A percentile compares a stretch with the other conserved stretches of the same genome.
Evolutionary conservation across 352 stramenopile genomes (phyloP).

Genomic region (Chrysophaeum taylorii): DNA sequence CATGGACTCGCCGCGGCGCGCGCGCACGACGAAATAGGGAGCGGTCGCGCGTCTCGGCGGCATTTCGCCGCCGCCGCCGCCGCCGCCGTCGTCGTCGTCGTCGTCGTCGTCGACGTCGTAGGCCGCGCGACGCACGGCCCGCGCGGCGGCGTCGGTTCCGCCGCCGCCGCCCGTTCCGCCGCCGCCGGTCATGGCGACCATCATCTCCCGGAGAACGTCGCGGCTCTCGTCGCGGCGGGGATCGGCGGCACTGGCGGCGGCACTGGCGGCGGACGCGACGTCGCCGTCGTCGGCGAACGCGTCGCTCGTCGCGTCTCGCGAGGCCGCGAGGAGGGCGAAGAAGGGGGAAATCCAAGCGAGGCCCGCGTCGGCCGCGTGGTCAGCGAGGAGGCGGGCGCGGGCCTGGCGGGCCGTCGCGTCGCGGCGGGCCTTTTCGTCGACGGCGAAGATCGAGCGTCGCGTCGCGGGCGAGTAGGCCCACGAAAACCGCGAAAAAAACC

Average conservation of each 20-base stretch:
- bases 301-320: not conserved
- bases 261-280: not conserved
- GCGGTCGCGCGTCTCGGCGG: too few species aligned
- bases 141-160: not conserved
- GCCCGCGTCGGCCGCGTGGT: too few species aligned
- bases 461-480: not conserved
- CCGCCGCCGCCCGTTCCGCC: not conserved
- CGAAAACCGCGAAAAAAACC: not conserved
- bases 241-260: not conserved
- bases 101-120: too few species aligned
- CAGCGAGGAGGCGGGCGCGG: not conserved
- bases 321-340: not conserved
- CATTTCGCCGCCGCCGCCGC: too few species aligned
- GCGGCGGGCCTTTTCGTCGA: not conserved
- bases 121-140: too few species aligned
- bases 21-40: not conserved
- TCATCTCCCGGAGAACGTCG: not conserved
- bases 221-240: not conserved
- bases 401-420: not conserved
- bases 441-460: not conserved
- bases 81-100: too few species aligned
- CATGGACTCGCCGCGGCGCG: not conserved
- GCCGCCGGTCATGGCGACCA: not conserved
- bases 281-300: not conserved
- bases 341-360: not conserved